Conservation (phyloP, 2,329 filamentous ascomycete species). For the Claviceps sorghi region DNA sequence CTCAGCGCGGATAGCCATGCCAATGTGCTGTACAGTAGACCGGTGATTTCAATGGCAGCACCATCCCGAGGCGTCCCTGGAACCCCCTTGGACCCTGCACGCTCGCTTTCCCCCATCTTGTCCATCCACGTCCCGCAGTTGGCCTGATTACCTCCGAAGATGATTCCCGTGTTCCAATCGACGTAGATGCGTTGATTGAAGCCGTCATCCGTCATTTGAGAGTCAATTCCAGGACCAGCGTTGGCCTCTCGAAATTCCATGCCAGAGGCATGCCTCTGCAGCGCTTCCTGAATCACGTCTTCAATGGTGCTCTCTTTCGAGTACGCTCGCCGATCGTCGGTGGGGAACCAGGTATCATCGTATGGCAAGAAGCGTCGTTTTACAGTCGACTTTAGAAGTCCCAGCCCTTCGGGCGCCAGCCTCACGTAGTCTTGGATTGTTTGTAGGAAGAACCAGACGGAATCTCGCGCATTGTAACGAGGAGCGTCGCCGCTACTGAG, state of each 20-base stretch:
- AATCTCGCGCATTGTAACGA: constrained; percentile 90
- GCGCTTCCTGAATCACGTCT: constrained; percentile 82
- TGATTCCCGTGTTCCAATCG: constrained; percentile 78
- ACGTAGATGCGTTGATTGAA: constrained; percentile 86
- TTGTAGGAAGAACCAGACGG: constrained; percentile 95
- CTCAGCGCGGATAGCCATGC: constrained; percentile 61
- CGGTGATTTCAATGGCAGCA: constrained; percentile 87
- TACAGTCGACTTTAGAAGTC: constrained; percentile 61
- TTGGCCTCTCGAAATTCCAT: constrained; percentile 92
- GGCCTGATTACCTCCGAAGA: constrained; percentile 84
- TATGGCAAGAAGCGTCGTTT: constrained; percentile 83
- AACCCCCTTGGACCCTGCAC: constrained; percentile 79
- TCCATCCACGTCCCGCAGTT: constrained; percentile 99
- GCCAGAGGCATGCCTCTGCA: constrained; percentile 81
- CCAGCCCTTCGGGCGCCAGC: constrained; percentile 62
- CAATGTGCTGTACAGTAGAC: constrained; percentile 79
- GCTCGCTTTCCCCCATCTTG: constrained; percentile 98
- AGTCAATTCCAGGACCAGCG: constrained; percentile 74
- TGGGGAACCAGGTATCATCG: constrained; percentile 85
- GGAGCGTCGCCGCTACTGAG: constrained; percentile 73
- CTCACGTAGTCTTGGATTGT: constrained; percentile 85
- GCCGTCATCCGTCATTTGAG: constrained; percentile 82
- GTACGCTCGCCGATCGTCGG: constrained; percentile 71
- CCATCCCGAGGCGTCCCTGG: constrained; percentile 96
- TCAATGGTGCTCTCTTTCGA: constrained; percentile 69